Percentiles rank a stretch among this genome's conserved stretches.
Evolutionary conservation across 1,284 basidiomycete species (phyloP).

Genomic region (Taiwanofungus camphoratus): DNA sequence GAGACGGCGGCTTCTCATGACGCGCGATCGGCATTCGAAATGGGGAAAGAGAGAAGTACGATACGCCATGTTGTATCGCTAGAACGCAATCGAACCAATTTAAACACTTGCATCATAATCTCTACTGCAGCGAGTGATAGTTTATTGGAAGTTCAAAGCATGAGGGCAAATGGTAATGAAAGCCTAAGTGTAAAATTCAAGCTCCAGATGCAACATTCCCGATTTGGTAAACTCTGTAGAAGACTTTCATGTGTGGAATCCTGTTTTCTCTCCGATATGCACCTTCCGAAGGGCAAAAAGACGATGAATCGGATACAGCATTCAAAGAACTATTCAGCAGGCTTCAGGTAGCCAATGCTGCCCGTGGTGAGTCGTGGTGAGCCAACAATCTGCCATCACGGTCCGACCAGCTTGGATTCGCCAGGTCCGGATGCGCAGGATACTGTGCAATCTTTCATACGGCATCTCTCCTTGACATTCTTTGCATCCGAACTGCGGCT

Average conservation of each 20-base stretch:
- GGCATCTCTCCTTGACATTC: conserved; percentile 39
- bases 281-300: neutral
- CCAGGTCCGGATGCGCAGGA: conserved; percentile 61
- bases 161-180: too few relatives aligned
- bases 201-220: too few relatives aligned
- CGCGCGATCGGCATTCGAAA: neutral
- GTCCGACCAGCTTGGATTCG: neutral
- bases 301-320: conserved; percentile 7
- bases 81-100: conserved; percentile 8
- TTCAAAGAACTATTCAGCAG: conserved; percentile 28
- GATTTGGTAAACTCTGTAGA: conserved; percentile 11
- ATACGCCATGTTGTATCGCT: conserved; percentile 9
- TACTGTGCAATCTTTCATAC: conserved; percentile 12
- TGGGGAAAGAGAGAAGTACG: conserved; percentile 3
- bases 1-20: neutral
- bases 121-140: too few relatives aligned
- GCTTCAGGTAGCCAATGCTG: conserved; percentile 40
- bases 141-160: too few relatives aligned
- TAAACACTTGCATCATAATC: neutral
- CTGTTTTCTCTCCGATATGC: conserved; percentile 22
- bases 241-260: conserved; percentile 45
- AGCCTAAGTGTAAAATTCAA: too few relatives aligned
- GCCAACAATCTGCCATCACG: neutral
- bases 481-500: conserved; percentile 78
- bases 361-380: conserved; percentile 36